Evolutionary conservation across 495 filamentous ascomycete species (phyloP).

Genomic region (Margaritispora aquatica): DNA sequence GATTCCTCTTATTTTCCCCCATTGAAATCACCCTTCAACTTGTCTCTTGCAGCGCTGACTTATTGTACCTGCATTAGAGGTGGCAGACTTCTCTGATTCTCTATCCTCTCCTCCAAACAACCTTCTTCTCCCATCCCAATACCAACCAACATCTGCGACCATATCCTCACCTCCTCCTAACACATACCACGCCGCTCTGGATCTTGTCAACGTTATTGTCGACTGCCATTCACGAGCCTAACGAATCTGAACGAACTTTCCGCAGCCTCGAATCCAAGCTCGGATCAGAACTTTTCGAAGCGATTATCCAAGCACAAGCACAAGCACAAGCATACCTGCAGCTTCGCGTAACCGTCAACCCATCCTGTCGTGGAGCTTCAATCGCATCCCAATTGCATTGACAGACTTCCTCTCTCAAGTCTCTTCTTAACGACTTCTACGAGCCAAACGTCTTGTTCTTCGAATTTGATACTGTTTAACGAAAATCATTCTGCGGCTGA

Average conservation of each 20-base stretch:
- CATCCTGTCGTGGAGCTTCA: constrained; percentile 26
- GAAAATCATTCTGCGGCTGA: constrained; percentile 26
- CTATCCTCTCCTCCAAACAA: constrained; percentile 1
- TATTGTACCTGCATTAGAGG: constrained; percentile 37
- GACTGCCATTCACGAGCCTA: constrained; percentile 26
- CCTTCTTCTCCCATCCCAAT: not conserved
- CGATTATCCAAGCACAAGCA: constrained; percentile 13
- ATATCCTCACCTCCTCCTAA: not conserved
- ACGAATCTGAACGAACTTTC: constrained; percentile 21
- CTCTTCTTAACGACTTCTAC: constrained; percentile 51
- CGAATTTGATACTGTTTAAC: constrained; percentile 29
- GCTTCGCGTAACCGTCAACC: constrained; percentile 27
- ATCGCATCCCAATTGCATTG: constrained; percentile 27
- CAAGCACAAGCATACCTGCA: constrained; percentile 28
- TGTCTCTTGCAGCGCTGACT: constrained; percentile 29
- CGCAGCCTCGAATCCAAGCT: constrained; percentile 19
- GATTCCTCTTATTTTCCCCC: constrained; percentile 19
- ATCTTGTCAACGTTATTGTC: constrained; percentile 22
- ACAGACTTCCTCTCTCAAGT: constrained; percentile 19
- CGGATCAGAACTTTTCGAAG: constrained; percentile 26
- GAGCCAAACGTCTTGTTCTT: constrained; percentile 44
- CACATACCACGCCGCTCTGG: constrained; percentile 13
- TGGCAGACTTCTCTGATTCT: constrained; percentile 26
- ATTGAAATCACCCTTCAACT: constrained; percentile 25
- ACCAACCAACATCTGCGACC: constrained; percentile 1